Conservation (phyloP, 148 eudicot genomes). For the Silene latifolia region DNA sequence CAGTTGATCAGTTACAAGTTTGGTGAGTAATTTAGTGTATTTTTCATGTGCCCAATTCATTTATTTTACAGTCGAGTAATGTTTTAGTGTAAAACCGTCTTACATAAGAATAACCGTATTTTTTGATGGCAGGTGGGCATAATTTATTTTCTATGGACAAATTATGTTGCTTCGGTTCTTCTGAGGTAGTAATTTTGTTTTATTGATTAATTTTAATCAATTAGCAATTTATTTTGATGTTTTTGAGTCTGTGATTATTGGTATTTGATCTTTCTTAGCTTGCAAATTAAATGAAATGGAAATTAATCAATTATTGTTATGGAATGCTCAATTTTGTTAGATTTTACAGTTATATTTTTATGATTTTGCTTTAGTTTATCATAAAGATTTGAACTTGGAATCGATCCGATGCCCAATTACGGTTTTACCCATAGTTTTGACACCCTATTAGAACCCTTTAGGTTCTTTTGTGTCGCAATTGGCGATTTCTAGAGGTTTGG, state of each 20-base stretch:
- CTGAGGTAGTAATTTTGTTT: conserved; percentile 28
- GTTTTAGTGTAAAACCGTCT: too few relatives aligned
- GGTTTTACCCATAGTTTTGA: too few relatives aligned
- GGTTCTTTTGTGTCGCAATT: background rate
- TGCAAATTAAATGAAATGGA: background rate
- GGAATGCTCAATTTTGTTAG: too few relatives aligned
- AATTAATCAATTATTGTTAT: too few relatives aligned
- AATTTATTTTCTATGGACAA: conserved; percentile 18
- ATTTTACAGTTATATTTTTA: too few relatives aligned
- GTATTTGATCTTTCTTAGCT: background rate
- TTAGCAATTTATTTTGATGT: background rate
- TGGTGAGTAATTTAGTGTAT: conserved; percentile 4
- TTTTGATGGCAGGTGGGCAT: background rate
- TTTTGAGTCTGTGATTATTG: background rate
- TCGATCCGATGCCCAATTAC: too few relatives aligned
- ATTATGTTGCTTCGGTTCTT: conserved; percentile 29
- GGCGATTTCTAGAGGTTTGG: background rate
- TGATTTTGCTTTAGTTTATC: too few relatives aligned
- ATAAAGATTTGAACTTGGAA: too few relatives aligned
- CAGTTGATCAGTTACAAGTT: background rate
- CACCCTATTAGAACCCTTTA: too few relatives aligned
- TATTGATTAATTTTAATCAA: background rate
- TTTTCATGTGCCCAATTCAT: too few relatives aligned
- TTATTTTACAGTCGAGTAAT: too few relatives aligned
- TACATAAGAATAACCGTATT: too few relatives aligned